Base-by-base conservation (phyloP, 2,329 filamentous ascomycete species). In the Rhynchosporium secalis region DNA sequence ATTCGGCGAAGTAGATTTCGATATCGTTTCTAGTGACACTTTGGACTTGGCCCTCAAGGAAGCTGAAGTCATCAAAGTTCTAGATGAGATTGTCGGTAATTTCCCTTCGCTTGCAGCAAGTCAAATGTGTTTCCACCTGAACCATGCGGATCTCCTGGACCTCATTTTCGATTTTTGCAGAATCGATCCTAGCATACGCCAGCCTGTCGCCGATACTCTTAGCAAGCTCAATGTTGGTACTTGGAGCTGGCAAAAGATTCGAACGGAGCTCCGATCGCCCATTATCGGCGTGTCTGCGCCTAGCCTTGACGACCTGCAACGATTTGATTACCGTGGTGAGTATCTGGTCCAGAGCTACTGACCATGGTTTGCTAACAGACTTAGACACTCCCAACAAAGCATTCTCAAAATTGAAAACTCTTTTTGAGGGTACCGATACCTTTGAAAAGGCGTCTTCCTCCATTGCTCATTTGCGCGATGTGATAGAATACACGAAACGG, bases 1-100 rank as follows among this genome's bases (percentile, higher is more conserved):
- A 71, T 89, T 91, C 73, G 89, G 91, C 9, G 95, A 98, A 73
- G 93, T 96, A 2, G 93, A 98, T 74, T 99, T 98, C 74, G 95
- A 99, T 76, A 92, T 99, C 63, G 84, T 96, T n/a, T 94, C 92
- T 0, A 84, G 86, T 49, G 88, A 93, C 69, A 88, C 89, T 0
- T 77, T 92, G 4, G 92, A 98, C 71, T 79, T 96, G 51, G 89
- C 92, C 1, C 76, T 97, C 61, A 96, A 96, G 71, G 95, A 99
- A 75, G 94, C 94, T 0, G 94, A 98, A 75, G 88, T 92, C 0
- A 85, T 99, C 69, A 98, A 97, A 71, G 93, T 98, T 2, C 79
- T 98, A 28, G 95, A 99, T 73, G 95, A 99, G 73, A 89, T 97
- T 46, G 83, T 96, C 15, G 82, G 87, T 55, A 84, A 88, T 4